These are phyloP conservation scores for Rhodotorula sp. DNA, from an alignment of 1,284 basidiomycete genomes.

Conservation along the genomic window DNA sequence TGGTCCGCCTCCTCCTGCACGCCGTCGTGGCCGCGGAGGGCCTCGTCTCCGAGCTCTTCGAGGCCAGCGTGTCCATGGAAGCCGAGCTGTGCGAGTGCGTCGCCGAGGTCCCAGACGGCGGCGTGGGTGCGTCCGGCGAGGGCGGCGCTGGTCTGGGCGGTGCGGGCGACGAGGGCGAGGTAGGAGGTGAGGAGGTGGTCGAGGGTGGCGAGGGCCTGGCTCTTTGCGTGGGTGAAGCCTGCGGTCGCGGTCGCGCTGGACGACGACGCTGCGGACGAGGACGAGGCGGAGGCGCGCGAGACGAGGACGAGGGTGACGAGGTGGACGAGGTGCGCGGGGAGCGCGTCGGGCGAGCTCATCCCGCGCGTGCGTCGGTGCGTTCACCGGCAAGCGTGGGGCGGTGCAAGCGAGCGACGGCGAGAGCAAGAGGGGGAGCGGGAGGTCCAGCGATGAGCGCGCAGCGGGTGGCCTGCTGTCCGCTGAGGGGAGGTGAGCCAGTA, in stretches of 20 bases:
- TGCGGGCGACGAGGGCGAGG: slow-evolving; percentile 37
- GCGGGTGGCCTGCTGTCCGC: too few species aligned
- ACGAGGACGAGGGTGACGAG: slow-evolving; percentile 35
- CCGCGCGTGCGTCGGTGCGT: not conserved
- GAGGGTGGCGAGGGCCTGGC: slow-evolving; percentile 36
- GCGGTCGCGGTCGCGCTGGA: not conserved
- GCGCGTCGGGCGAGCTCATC: not conserved
- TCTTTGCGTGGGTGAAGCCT: slow-evolving; percentile 36
- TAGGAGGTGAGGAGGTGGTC: slow-evolving; percentile 41
- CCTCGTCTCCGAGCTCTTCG: slow-evolving; percentile 33
- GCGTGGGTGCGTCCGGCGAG: slow-evolving; percentile 33
- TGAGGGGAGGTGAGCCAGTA: too few species aligned
- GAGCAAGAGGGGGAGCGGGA: not conserved
- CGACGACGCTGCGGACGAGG: not conserved
- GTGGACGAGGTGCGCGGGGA: slow-evolving; percentile 29
- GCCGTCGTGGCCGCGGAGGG: slow-evolving; percentile 17
- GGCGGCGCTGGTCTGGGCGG: slow-evolving; percentile 29
- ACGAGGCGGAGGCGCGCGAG: slow-evolving; percentile 7
- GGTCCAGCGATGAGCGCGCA: too few species aligned
- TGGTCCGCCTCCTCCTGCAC: slow-evolving; percentile 23
- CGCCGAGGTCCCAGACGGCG: slow-evolving; percentile 40
- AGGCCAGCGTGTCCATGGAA: slow-evolving; percentile 3
- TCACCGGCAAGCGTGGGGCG: not conserved
- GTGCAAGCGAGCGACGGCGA: not conserved
- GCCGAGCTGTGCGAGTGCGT: slow-evolving; percentile 37